Evolutionary conservation across 345 rosid species (phyloP).

Genomic region (Pistacia vera): DNA sequence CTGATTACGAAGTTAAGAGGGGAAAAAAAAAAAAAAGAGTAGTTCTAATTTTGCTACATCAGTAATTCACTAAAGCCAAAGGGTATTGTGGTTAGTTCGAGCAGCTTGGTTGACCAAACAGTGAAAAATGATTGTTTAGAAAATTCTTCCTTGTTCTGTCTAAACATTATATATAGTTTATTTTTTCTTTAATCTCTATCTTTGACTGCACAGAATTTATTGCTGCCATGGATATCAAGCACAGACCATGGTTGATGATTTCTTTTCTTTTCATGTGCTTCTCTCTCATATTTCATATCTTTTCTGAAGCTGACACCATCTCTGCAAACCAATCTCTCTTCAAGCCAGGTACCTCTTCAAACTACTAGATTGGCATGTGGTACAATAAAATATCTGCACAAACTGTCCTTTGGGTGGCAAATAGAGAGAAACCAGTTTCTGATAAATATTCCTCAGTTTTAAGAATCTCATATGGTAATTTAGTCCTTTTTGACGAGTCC

Average conservation of each 20-base stretch:
- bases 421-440: too few species aligned
- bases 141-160: not conserved
- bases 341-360: constrained; percentile 30
- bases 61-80: not conserved
- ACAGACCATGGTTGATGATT: not conserved
- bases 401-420: too few species aligned
- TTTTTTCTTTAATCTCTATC: not conserved
- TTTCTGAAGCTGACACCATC: constrained; percentile 22
- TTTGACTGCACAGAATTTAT: not conserved
- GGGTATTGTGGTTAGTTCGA: not conserved
- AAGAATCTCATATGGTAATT: too few species aligned
- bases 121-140: too few species aligned
- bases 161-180: not conserved
- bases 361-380: constrained; percentile 12
- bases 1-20: too few species aligned
- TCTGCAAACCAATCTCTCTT: constrained; percentile 23
- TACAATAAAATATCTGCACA: too few species aligned
- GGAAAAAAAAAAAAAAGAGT: too few species aligned
- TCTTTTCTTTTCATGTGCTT: constrained; percentile 15
- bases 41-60: too few species aligned
- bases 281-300: constrained; percentile 11
- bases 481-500: too few species aligned
- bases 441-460: too few species aligned
- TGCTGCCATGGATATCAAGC: constrained; percentile 10
- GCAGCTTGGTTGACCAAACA: not conserved